Evolutionary conservation across 306 rosid genomes (phyloP).

Genomic region (Casuarina cunninghamiana): DNA sequence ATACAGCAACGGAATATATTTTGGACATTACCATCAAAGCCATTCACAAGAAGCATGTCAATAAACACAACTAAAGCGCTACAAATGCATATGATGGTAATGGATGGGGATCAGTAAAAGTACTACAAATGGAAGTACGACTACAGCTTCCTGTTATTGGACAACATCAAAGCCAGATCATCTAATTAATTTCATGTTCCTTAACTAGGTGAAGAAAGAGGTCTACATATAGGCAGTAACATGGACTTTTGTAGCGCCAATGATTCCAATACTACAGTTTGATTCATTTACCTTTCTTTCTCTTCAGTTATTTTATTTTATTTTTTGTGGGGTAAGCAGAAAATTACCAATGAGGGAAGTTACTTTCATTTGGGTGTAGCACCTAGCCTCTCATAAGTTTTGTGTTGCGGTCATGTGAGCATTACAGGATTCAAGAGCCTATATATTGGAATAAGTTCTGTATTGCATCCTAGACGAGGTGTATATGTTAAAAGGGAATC

Average conservation of each 20-base stretch:
- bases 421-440: background rate
- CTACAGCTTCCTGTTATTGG: background rate
- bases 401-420: background rate
- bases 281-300: too few species aligned
- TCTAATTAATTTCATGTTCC: background rate
- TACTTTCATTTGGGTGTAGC: background rate
- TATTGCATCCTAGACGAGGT: background rate
- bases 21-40: background rate
- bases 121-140: background rate
- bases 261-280: background rate
- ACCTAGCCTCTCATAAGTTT: background rate
- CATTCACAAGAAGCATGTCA: slow-evolving; percentile 1
- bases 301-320: background rate
- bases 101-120: background rate
- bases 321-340: background rate
- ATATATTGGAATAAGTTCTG: background rate
- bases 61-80: background rate
- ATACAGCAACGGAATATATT: background rate
- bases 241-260: background rate
- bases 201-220: background rate
- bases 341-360: background rate
- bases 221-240: background rate
- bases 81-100: background rate
- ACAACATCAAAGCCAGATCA: background rate
- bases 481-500: background rate